Evolutionary conservation across 805 yeast species (phyloP), one percentile per base, ranked within the genome.

Genomic region (Huiozyma naganishii): DNA sequence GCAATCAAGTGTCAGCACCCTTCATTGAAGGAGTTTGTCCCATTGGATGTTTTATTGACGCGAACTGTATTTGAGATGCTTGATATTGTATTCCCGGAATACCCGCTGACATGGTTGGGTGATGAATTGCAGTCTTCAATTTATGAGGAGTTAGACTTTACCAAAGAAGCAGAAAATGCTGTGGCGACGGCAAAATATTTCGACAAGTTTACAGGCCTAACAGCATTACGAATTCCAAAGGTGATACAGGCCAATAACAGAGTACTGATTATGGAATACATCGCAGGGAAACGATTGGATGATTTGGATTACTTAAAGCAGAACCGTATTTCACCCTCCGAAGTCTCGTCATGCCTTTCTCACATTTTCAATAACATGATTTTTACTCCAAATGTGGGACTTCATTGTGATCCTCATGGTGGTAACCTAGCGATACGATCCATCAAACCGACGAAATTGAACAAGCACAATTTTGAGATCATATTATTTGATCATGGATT

Each of bases 391-490:
- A 80, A 79, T 28, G 95, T 87, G 23, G 86, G 90, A 0, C 75
- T 92, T 37, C 99, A 92, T 61, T 92, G 98, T 66, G 99, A 92
- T 61, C 98, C 98, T 1, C 99, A 92, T 61, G 95, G 95, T 8
- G 99, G 99, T 0, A 92, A 92, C 56, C 68, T 92, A 46, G 96
- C 97, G 0, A 86, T 92, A 23, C 69, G 88, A 44, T 27, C 41
- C 7, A 17, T 13, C 11, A 51, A 50, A 27, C 59, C 46, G 32
- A 52, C 46, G 3, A 12, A 32, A 10, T 41, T 52, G 8, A 67
- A 70, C 28, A 64, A 66, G 4, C 87, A 81, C 57, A 89, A 90
- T 59, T 92, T 92, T 60, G 98, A 92, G 62, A 85, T 92, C 41
- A 70, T 92, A 6, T 69, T 92, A 13, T 94, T 87, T 59, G 99